Evolutionary conservation across 495 filamentous ascomycete genomes (phyloP), one percentile per base, ranked within the genome.

Genomic region (Glarea lozoyensis): DNA sequence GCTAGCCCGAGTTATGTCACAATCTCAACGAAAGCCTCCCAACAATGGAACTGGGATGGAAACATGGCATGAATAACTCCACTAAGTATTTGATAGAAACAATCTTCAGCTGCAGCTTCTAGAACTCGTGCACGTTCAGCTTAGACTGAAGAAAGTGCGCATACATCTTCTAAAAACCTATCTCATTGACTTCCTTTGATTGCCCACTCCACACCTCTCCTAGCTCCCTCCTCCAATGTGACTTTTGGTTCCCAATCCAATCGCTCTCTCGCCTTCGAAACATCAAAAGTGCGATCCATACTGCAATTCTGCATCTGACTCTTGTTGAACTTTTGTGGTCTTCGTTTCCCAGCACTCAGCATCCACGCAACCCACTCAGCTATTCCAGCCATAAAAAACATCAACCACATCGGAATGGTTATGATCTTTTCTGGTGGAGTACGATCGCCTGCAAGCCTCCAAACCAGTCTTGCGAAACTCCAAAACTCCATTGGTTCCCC

Each of bases 401-500:
- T 15, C 32, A 35, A 15, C 32, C 32, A 35, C 32, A 35, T 35
- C 5, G 32, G 32, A 9, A 35, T 15, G 6, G 17, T 15, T 9
- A 35, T 35, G 32, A 35, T 35, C 17, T 35, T 35, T 15, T 35
- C 32, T 35, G 9, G 9, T 6, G 32, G 32, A 16, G 32, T 35
- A 15, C 32, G 61, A 15, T 74, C 73, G 37, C 78, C 77, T 11
- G 76, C 78, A 13, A 77, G 65, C 4, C 66, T 70, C 87, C 88
- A 95, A 29, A 88, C 74, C 21, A 75, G 70, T 30, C 84, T 81
- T 31, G 79, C 73, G 54, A 92, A 81, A 56, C 95, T 89, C 88
- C 89, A 97, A 70, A 97, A 97, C 59, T 93, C 93, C 19, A 93
- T 68, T 1, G 89, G 89, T 40, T 71, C 68, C 54, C 84, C 89